Percentiles rank a stretch among this genome's conserved stretches.
phyloP scores from a whole-genome alignment of 1,284 basidiomycete species.

The Erythrobasidium hasegawianum region DNA sequence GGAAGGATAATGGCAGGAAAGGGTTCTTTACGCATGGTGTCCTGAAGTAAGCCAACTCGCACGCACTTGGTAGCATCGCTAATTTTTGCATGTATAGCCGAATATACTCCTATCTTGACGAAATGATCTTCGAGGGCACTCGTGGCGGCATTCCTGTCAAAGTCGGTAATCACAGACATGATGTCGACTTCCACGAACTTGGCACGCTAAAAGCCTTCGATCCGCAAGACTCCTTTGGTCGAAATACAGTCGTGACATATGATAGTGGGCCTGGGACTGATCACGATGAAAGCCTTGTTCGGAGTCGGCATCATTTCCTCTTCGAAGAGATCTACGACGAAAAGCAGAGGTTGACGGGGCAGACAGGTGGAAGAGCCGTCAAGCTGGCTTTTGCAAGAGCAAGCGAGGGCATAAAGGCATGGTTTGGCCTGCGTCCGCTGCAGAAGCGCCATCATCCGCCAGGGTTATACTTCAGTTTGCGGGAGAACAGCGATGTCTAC shows the following conservation, averaged over 20 bases:
- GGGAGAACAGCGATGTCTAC: constrained; percentile 9
- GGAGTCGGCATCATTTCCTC: constrained; percentile 60
- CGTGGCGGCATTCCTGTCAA: constrained; percentile 35
- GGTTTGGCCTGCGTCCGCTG: constrained; percentile 37
- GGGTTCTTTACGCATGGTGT: constrained; percentile 65
- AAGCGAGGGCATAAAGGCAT: constrained; percentile 1
- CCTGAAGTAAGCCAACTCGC: constrained; percentile 58
- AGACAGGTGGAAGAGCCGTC: not conserved
- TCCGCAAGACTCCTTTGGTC: constrained; percentile 55
- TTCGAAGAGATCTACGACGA: constrained; percentile 65
- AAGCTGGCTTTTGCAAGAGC: constrained; percentile 4
- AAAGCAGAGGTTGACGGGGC: not conserved
- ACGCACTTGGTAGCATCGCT: not conserved
- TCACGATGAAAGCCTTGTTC: constrained; percentile 62
- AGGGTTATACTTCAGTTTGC: constrained; percentile 34
- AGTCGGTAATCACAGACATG: constrained; percentile 35
- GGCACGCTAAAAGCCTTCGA: constrained; percentile 45
- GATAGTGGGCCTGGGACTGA: constrained; percentile 68
- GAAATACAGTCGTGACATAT: constrained; percentile 55
- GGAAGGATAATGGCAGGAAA: constrained; percentile 54
- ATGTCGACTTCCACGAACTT: constrained; percentile 48
- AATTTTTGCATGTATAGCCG: not conserved
- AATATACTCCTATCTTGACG: constrained; percentile 68
- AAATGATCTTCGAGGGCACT: constrained; percentile 62
- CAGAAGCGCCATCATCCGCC: constrained; percentile 11